These are phyloP conservation scores for Crucibulum laeve DNA, from an alignment of 768 basidiomycete species.

Conservation along the genomic window DNA sequence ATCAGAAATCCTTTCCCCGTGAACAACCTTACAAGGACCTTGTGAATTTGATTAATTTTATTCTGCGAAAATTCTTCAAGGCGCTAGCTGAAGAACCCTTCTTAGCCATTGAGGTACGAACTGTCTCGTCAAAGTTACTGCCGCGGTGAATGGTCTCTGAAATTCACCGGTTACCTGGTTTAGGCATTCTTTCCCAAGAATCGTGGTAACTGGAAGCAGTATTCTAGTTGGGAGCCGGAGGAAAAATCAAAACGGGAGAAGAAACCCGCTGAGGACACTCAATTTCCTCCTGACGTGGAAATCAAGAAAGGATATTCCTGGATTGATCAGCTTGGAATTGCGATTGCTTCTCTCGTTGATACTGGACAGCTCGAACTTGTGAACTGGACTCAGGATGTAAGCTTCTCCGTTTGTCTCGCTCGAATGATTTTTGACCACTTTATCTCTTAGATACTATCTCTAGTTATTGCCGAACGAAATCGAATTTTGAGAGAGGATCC, in stretches of 20 bases:
- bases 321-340: conserved; percentile 89
- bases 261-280: conserved; percentile 35
- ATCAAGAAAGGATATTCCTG: conserved; percentile 86
- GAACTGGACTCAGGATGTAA: conserved; percentile 78
- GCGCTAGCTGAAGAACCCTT: conserved; percentile 79
- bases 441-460: conserved; percentile 47
- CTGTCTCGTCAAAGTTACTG: background rate
- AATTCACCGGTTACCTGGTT: background rate
- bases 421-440: conserved; percentile 1
- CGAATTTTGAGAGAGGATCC: conserved; percentile 42
- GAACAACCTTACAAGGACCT: conserved; percentile 83
- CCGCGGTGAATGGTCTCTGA: background rate
- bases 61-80: conserved; percentile 95
- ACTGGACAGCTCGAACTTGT: conserved; percentile 60
- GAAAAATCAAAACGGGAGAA: conserved; percentile 28
- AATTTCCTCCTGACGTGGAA: conserved; percentile 62
- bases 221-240: conserved; percentile 72
- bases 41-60: conserved; percentile 74
- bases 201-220: conserved; percentile 81
- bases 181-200: conserved; percentile 91
- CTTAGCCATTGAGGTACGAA: conserved; percentile 79
- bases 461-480: conserved; percentile 56
- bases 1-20: conserved; percentile 73
- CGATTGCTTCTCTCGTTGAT: conserved; percentile 69
- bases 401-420: conserved; percentile 15